Percentiles rank a stretch among this genome's conserved stretches.
Evolutionary conservation across 2,329 filamentous ascomycete genomes (phyloP).

Genomic region (Catunica adiposa): DNA sequence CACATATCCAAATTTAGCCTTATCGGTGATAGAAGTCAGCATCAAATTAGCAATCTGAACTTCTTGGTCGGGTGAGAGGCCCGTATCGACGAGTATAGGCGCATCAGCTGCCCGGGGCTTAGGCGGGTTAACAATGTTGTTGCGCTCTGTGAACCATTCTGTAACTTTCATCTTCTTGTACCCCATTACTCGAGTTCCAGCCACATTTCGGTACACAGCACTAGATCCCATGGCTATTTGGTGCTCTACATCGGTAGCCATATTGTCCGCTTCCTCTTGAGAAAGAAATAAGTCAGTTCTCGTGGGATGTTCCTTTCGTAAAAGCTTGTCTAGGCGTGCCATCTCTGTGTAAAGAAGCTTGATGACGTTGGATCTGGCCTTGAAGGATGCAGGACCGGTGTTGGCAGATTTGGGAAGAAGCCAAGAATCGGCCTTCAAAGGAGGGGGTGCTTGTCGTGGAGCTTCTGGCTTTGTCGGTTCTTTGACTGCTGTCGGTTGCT

Average conservation of each 20-base stretch:
- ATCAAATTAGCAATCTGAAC: slow-evolving; percentile 45
- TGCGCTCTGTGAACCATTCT: slow-evolving; percentile 38
- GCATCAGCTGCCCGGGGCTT: neutral
- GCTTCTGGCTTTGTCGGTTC: neutral
- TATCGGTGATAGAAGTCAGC: slow-evolving; percentile 42
- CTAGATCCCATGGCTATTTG: slow-evolving; percentile 49
- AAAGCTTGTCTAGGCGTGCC: slow-evolving; percentile 8
- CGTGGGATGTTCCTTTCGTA: slow-evolving; percentile 6
- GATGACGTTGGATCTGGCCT: slow-evolving; percentile 11
- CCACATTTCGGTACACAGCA: slow-evolving; percentile 62
- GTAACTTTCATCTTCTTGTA: slow-evolving; percentile 58
- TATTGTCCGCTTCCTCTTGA: slow-evolving; percentile 49
- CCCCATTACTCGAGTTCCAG: slow-evolving; percentile 63
- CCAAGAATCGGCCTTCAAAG: neutral
- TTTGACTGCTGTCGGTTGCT: neutral
- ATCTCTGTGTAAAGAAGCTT: slow-evolving; percentile 10
- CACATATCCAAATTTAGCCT: slow-evolving; percentile 64
- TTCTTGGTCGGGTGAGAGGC: slow-evolving; percentile 52
- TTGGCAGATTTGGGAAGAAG: slow-evolving; percentile 5
- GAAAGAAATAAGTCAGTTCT: slow-evolving; percentile 34
- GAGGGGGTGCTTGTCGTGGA: neutral
- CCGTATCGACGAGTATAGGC: slow-evolving; percentile 47
- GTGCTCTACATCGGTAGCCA: slow-evolving; percentile 65
- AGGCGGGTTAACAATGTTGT: slow-evolving; percentile 9
- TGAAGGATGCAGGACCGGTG: slow-evolving; percentile 5